Base-by-base conservation (phyloP, 2,329 filamentous ascomycete genomes). In the Cytospora piceae region DNA sequence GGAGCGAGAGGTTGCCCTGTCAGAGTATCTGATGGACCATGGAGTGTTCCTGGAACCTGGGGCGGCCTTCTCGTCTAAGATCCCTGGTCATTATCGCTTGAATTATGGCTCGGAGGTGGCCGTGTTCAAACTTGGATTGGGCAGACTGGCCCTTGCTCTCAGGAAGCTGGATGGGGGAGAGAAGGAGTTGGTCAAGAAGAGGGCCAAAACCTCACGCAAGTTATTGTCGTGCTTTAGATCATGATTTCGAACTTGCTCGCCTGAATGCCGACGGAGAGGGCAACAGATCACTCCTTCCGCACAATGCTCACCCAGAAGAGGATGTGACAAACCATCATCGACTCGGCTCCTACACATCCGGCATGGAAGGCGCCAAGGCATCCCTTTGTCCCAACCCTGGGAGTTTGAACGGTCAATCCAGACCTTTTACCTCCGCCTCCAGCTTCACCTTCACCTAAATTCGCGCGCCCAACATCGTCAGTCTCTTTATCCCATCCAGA, bases 31-130 rank as follows among this genome's bases (percentile, higher is more conserved):
- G 56, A 64, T 67, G 61, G 51, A 51, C 20, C 42, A 42, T 11
- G 65, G 65, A 1, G 65, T 67, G 8, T 67, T 67, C 29, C 32
- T 67, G 5, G 65, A 67, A 27, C 65, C 65, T 1, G 61, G 65
- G 6, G 58, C 42, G 32, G 65, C 65, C 15, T 67, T 67, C 32
- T 67, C 49, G 11, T 54, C 65, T 1, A 52, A 56, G 27, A 12
- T 34, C 11, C 56, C 61, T 4, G 65, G 65, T 0, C 46, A 59
- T 4, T 67, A 64, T 22, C 65, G 65, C 20, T 22, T 67, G 52
- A 67, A 64, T 7, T 67, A 67, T 32, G 65, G 61, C n/a, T 37
- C 52, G 1, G 57, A 64, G 24, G 61, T 55, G 3, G 17, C 53
- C 20, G 9, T 39, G 14, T 64, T 67, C 29, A 58, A 60, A 3